A percentile compares a stretch with the other conserved stretches of the same genome.
phyloP scores from a whole-genome alignment of 2,329 filamentous ascomycete genomes.

The Trichoderma sp. region DNA sequence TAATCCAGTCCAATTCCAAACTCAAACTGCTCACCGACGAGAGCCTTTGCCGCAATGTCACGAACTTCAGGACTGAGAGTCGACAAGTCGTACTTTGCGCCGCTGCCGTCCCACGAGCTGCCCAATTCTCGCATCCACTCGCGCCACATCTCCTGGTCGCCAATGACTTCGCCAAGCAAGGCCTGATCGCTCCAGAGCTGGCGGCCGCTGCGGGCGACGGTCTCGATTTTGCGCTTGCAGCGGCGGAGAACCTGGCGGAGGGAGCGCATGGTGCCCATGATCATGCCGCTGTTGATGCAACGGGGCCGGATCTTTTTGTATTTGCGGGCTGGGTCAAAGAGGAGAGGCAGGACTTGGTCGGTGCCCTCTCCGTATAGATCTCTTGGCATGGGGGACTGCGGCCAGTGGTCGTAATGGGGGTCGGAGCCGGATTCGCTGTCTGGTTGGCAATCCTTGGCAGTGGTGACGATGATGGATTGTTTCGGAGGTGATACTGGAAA shows the following conservation, averaged over 20 bases:
- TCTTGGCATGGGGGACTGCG: constrained; percentile 36
- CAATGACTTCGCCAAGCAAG: constrained; percentile 41
- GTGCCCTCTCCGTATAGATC: constrained; percentile 39
- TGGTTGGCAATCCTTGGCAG: constrained; percentile 40
- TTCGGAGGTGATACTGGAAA: constrained; percentile 28
- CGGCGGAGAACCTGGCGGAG: constrained; percentile 28
- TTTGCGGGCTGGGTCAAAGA: constrained; percentile 36
- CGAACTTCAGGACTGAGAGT: constrained; percentile 27
- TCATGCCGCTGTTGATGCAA: constrained; percentile 31
- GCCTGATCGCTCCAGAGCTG: constrained; percentile 44
- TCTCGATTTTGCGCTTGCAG: constrained; percentile 31
- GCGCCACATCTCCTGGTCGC: constrained; percentile 42
- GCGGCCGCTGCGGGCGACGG: constrained; percentile 30
- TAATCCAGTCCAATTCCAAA: constrained; percentile 44
- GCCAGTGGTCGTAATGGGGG: constrained; percentile 41
- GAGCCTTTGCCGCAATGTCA: constrained; percentile 32
- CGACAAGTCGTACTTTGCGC: constrained; percentile 21
- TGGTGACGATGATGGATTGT: constrained; percentile 32
- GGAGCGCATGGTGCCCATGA: constrained; percentile 30
- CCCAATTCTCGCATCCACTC: constrained; percentile 12
- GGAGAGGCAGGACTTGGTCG: constrained; percentile 31
- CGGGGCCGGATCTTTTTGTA: constrained; percentile 33
- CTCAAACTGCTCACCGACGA: constrained; percentile 37
- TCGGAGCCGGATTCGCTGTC: constrained; percentile 37
- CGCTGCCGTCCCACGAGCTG: constrained; percentile 36